Conservation (phyloP, 2,329 filamentous ascomycete genomes). For the Atkinsonella texensis region DNA sequence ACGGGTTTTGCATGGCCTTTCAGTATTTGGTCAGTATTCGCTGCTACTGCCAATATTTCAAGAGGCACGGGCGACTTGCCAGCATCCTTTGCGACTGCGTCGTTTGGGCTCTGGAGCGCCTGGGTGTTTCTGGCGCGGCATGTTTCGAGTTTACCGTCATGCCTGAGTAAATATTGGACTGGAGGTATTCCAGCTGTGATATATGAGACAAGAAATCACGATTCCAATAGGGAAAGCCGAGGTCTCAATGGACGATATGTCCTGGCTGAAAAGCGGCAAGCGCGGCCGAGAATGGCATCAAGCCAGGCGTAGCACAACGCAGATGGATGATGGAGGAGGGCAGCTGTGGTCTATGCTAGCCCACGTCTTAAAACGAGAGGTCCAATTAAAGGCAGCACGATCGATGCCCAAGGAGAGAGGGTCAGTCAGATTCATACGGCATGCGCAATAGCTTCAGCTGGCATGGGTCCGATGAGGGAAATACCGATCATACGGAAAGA, state of each 20-base stretch:
- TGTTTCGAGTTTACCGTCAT: conserved; percentile 9
- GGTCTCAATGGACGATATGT: not conserved
- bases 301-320: not conserved
- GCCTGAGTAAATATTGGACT: not conserved
- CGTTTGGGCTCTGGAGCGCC: conserved; percentile 31
- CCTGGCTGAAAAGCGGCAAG: not conserved
- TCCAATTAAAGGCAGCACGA: not conserved
- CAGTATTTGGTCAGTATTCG: not conserved
- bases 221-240: not conserved
- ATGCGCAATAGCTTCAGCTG: conserved; percentile 3
- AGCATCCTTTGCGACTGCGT: conserved; percentile 33
- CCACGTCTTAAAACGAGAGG: not conserved
- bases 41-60: not conserved
- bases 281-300: not conserved
- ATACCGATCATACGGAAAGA: conserved; percentile 2
- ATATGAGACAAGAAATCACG: not conserved
- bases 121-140: conserved; percentile 32
- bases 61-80: conserved; percentile 18
- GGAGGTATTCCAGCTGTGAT: not conserved
- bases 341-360: not conserved
- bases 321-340: not conserved
- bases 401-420: not conserved
- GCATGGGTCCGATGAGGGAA: conserved; percentile 1
- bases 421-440: conserved; percentile 1
- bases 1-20: conserved; percentile 65